Evolutionary conservation across 2,329 filamentous ascomycete species (phyloP), one percentile per base, ranked within the genome.

Genomic region (Ophiostoma pallidulum): DNA sequence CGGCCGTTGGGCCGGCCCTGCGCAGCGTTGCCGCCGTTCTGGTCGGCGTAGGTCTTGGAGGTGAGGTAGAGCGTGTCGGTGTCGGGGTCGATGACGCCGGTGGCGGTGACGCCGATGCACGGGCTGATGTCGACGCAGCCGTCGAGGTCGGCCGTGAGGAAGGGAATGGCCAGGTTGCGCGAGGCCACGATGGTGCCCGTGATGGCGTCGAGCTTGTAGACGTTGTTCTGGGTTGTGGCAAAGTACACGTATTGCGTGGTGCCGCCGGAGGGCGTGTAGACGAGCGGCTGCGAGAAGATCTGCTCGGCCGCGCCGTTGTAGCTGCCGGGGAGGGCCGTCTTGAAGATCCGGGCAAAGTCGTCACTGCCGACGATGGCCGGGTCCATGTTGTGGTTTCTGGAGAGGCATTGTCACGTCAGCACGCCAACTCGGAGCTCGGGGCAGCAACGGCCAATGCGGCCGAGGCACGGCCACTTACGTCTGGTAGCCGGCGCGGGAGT

Each of bases 321-420:
- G 16, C 62, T 67, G 6, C 76, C 76, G 0, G 75, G 73, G 1
- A 80, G 64, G 0, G 56, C 41, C 0, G 71, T 72, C 54, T 66
- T 69, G 64, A 76, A 80, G 8, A 79, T 60, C 50, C 76, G 71
- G 18, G 69, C 73, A 53, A 80, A 81, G 43, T 74, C 67, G 3
- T 70, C 60, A 47, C 73, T 75, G 35, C 65, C 69, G 2, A 82
- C 75, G 8, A 80, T 63, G 13, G 71, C 66, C 1, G 78, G 78
- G 56, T 81, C 75, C 71, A 82, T 75, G 60, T 81, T 81, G 58
- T 82, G 77, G 56, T 77, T 80, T 18, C 60, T 63, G 39, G 6
- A 9, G 18, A 22, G 28, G 24, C 24, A 28, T 28, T n/a, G n/a
- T n/a, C n/a, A n/a, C n/a, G 24, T 53, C 38, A 53, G 45, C 18